Base-by-base conservation (phyloP, 164 flowering plant genomes). In the Stephania yunnanensis region DNA sequence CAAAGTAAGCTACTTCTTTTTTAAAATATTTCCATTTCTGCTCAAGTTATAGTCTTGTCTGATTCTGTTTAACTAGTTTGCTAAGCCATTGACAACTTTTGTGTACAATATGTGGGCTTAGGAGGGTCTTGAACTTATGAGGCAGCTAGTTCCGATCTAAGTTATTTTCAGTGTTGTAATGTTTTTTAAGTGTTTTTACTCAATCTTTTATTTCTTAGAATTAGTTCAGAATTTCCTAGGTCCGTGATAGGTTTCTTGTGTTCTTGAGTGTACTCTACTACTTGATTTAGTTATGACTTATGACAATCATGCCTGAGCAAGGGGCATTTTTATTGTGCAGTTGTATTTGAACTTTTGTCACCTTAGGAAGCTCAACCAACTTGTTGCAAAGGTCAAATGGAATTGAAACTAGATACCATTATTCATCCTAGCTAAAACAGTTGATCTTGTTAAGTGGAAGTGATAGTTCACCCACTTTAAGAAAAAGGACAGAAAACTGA, bases 1-100 rank as follows among this genome's bases (percentile, higher is more conserved):
- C 97, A 76, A 92, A 91, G 97, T 92, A 90, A 82, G 75, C 72
- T 75, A 45, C 36, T 50, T 75, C 44, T 70, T 75, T 78, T 17
- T 69, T 63, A 2, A 13, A 25, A 36, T 36, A 15, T 22, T 10
- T 4, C 45, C 45, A 46, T 71, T 63, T n/a, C n/a, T 50, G 12
- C 30, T 52, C n/a, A 46, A 52, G 1, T 15, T 71, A 12, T 70
- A 36, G 42, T 70, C 58, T 70, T 69, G 5, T 44, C 45, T 12
- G 10, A 36, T 31, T 36, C 13, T 42, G 17, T 69, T 36, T 2
- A 36, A 36, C 31, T 31, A 45, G 44, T 69, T 42, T 69, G 71
- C 2, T 36, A 15, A 69, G 48, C 71, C 71, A 42, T 36, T 36
- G 22, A n/a, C 65, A n/a, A 61, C 25, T n/a, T 13, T 22, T 7